Evolutionary conservation across 495 filamentous ascomycete genomes (phyloP).

Genomic region (Aspergillus homomorphus): DNA sequence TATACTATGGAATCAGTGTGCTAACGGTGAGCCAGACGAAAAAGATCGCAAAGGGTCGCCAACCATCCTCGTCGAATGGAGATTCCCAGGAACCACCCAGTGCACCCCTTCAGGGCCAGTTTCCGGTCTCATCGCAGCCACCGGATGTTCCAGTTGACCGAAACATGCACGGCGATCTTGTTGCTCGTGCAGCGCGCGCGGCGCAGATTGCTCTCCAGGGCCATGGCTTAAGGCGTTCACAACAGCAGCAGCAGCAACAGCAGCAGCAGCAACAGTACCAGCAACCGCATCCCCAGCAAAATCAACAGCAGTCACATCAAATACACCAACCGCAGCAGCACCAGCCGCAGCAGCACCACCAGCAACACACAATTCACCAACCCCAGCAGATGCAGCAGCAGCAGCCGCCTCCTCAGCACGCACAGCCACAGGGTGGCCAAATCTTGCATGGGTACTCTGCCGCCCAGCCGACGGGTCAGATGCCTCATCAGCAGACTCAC

Average conservation of each 20-base stretch:
- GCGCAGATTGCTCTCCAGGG: slow-evolving; percentile 54
- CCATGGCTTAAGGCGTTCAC: slow-evolving; percentile 41
- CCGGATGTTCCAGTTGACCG: slow-evolving; percentile 41
- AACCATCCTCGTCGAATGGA: slow-evolving; percentile 40
- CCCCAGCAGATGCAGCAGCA: slow-evolving; percentile 19
- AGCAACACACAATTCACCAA: slow-evolving; percentile 20
- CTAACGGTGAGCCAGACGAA: slow-evolving; percentile 36
- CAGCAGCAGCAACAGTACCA: slow-evolving; percentile 30
- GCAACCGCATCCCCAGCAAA: slow-evolving; percentile 27
- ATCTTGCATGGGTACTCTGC: slow-evolving; percentile 20
- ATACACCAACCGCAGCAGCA: slow-evolving; percentile 24
- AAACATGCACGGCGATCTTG: slow-evolving; percentile 51
- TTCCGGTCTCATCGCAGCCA: slow-evolving; percentile 40
- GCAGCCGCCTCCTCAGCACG: slow-evolving; percentile 23
- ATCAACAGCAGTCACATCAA: slow-evolving; percentile 30
- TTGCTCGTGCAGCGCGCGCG: slow-evolving; percentile 51
- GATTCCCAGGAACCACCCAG: slow-evolving; percentile 38
- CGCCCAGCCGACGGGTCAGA: slow-evolving; percentile 23
- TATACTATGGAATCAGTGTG: not conserved
- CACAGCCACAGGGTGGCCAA: slow-evolving; percentile 24
- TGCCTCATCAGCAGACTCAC: slow-evolving; percentile 29
- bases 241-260: slow-evolving; percentile 41
- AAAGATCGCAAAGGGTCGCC: slow-evolving; percentile 43
- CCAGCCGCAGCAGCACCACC: slow-evolving; percentile 18
- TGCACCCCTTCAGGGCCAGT: slow-evolving; percentile 45